Evolutionary conservation across 1,139 yeast species (phyloP), one percentile per base, ranked within the genome.

Genomic region (Zygosaccharomyces pseudobailii): DNA sequence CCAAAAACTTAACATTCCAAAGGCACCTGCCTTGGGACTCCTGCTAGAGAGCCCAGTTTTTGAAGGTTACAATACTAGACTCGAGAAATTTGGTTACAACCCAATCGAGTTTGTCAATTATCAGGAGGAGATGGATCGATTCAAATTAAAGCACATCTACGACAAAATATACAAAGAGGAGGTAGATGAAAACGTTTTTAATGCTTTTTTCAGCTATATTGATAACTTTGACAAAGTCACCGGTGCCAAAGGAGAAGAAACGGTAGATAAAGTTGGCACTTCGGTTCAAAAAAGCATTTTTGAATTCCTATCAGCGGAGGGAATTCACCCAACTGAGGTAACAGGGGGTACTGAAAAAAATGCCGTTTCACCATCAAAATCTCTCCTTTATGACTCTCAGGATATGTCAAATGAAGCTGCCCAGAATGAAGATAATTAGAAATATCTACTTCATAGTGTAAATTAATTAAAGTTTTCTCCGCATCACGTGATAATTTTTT

Each of bases 11-110:
- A 89, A 89, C 63, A 87, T 92, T 55, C 99, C 99, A 45, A 94
- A 92, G 69, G 98, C 97, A 0, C 99, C 99, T 4, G 95, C 97
- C 32, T 73, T 92, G 53, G 99, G 99, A 0, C 73, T 92, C 50
- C 71, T 94, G 45, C 75, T 92, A 50, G 98, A 94, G 62, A 81
- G 85, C 49, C 98, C 98, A 0, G 95, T 90, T 9, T 92, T 87
- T 66, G 95, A 86, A 47, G 84, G 87, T 6, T 88, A 86, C 67
- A 92, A 92, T 67, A 73, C 75, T 22, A 79, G 80, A 59, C 73
- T 92, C 55, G 76, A 77, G 49, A 81, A 82, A 52, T 79, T 84
- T 61, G 97, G 96, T n/a, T 87, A 87, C 62, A 85, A 84, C 36
- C 79, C 78, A 13, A 75, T 92, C 46, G 82, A 80, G 41, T 92